Percentiles rank a stretch among this genome's conserved stretches.
Conservation (phyloP, 495 filamentous ascomycete genomes). For the Penicillium macrosclerotiorum region DNA sequence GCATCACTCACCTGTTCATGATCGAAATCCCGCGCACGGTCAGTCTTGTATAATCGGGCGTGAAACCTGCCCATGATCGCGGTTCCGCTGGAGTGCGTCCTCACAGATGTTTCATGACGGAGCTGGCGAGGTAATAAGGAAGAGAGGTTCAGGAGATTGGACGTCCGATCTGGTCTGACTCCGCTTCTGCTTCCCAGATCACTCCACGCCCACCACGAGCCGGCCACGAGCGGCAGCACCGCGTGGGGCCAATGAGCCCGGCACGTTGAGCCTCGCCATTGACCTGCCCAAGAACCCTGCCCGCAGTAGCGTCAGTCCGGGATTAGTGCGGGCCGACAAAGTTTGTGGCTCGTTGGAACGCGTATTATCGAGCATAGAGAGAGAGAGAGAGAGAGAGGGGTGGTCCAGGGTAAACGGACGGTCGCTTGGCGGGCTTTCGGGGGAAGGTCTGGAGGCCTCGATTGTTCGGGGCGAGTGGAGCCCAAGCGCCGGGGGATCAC, state of each 20-base stretch:
- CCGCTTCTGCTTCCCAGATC: background rate
- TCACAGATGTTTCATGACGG: background rate
- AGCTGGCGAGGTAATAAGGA: background rate
- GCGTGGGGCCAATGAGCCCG: conserved; percentile 14
- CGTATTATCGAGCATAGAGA: too few species aligned
- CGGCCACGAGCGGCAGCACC: background rate
- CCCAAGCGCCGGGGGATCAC: too few species aligned
- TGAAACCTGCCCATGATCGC: conserved; percentile 39
- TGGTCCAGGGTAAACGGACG: too few species aligned
- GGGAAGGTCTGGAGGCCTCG: too few species aligned
- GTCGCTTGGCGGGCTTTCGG: too few species aligned
- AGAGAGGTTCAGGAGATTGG: conserved; percentile 3
- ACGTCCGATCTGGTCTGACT: background rate
- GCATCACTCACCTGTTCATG: conserved; percentile 49
- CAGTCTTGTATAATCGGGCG: conserved; percentile 45
- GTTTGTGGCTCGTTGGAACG: background rate
- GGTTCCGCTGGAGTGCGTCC: background rate
- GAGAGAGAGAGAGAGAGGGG: too few species aligned
- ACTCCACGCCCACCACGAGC: background rate
- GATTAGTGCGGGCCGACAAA: background rate
- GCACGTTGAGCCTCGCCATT: conserved; percentile 1
- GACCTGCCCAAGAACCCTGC: background rate
- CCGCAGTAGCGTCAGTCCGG: background rate
- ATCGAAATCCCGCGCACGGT: conserved; percentile 49
- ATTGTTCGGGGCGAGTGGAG: background rate